Base-by-base conservation (phyloP, 495 filamentous ascomycete species). In the Pyronema domesticum region DNA sequence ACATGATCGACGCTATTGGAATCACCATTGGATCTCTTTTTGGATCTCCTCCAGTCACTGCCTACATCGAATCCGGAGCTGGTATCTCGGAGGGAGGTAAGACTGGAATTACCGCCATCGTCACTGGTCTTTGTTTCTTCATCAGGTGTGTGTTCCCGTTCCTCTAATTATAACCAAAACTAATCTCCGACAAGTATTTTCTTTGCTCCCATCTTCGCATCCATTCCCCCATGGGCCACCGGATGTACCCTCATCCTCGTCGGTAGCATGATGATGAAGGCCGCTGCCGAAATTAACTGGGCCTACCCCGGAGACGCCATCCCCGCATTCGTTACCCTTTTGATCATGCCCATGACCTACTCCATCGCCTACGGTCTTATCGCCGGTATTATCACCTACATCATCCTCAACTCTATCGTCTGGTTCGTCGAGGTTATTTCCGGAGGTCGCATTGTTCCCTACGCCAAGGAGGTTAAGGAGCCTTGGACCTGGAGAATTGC, bases 171-270 rank as follows among this genome's bases (percentile, higher is more conserved):
- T 19, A 13, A 50, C 47, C 47, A 34, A 8, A 10, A 36, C 48
- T 36, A 14, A 53, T 3, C 1, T 6, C 37, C 3, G 1, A 53
- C 34, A 30, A 74, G 82, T 37, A 76, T 89, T 36, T 89, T 89
- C 74, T 89, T 89, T 66, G 83, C 85, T 0, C 85, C 85, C 0
- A 86, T 89, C 55, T 89, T 89, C 65, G 84, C 85, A 11, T 84
- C 80, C 0, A 89, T 89, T 56, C 85, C 85, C 3, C 76, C 83
- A 0, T 89, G 83, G 83, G 85, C 85, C 1, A 89, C 85, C 3
- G 85, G 85, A 15, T 84, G 80, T 68, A 86, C 85, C 18, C 77
- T 89, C 15, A 76, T 89, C 58, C 76, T 89, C 36, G 82, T 89
- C 51, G 83, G 85, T 35, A 77, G 80, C 34, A 79, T 89, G 73